phyloP scores from a whole-genome alignment of 345 rosid genomes.

The Cardamine occulta region DNA sequence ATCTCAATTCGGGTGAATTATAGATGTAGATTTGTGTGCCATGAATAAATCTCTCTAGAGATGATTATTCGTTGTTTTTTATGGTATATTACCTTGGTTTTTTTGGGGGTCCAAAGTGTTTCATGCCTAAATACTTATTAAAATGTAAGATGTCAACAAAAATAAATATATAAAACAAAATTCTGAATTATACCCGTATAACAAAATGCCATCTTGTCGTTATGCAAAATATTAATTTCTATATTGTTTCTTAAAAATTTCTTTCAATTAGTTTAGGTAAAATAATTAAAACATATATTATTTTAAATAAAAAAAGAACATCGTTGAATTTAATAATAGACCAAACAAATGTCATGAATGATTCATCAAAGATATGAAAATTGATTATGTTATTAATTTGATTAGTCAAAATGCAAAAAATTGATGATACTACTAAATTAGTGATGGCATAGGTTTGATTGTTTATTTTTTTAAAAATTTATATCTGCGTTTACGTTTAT shows the following conservation, averaged over 20 bases:
- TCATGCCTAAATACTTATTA: background rate
- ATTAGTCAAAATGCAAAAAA: background rate
- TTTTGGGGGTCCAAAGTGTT: background rate
- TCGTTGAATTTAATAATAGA: background rate
- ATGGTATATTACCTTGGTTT: background rate
- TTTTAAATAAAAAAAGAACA: background rate
- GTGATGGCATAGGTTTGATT: background rate
- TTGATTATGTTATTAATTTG: background rate
- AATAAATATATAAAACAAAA: too few species aligned
- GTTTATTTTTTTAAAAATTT: too few species aligned
- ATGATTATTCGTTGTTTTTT: too few species aligned
- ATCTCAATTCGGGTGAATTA: background rate
- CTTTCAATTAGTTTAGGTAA: background rate
- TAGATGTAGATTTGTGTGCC: background rate
- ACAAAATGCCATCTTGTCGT: background rate
- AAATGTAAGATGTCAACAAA: too few species aligned
- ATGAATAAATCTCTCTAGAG: too few species aligned
- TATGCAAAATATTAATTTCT: background rate
- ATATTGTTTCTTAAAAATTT: background rate
- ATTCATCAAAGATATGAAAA: background rate
- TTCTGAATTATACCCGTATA: background rate
- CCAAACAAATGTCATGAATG: background rate
- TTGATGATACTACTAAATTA: background rate
- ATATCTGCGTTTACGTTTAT: background rate
- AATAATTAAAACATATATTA: background rate